Evolutionary conservation across 2,329 filamentous ascomycete genomes (phyloP).

Genomic region (Aspergillus ochraceoroseus): DNA sequence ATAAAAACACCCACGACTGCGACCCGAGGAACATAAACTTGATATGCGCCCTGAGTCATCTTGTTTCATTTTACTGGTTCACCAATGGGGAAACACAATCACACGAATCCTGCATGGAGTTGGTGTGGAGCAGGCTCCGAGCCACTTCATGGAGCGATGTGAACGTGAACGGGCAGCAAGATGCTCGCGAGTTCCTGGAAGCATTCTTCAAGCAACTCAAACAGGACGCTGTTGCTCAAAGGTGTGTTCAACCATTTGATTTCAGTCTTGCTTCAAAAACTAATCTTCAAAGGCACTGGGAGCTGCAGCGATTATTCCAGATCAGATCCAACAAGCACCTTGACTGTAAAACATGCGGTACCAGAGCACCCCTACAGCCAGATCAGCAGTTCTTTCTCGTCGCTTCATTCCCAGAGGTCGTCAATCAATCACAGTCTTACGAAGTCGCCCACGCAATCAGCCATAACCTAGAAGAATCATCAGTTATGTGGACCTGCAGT

Average conservation of each 20-base stretch:
- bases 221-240: background rate
- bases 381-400: constrained; percentile 3
- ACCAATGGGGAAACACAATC: background rate
- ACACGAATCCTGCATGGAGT: constrained; percentile 1
- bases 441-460: constrained; percentile 4
- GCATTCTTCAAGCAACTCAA: constrained; percentile 9
- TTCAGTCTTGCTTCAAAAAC: background rate
- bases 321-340: constrained; percentile 1
- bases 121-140: constrained; percentile 9
- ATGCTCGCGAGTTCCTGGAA: constrained; percentile 20
- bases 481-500: constrained; percentile 1
- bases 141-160: constrained; percentile 1
- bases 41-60: constrained; percentile 17
- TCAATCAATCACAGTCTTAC: background rate
- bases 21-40: constrained; percentile 2
- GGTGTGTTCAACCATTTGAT: constrained; percentile 1
- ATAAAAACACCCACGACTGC: background rate
- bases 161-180: constrained; percentile 13
- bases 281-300: background rate
- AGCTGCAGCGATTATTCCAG: constrained; percentile 6
- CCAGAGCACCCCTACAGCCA: background rate
- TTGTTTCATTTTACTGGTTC: constrained; percentile 22
- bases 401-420: background rate
- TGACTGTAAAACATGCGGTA: constrained; percentile 7
- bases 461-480: background rate